These are phyloP conservation scores for Chalciporus pseudorubinellus DNA, from an alignment of 768 basidiomycete species.

Conservation along the genomic window DNA sequence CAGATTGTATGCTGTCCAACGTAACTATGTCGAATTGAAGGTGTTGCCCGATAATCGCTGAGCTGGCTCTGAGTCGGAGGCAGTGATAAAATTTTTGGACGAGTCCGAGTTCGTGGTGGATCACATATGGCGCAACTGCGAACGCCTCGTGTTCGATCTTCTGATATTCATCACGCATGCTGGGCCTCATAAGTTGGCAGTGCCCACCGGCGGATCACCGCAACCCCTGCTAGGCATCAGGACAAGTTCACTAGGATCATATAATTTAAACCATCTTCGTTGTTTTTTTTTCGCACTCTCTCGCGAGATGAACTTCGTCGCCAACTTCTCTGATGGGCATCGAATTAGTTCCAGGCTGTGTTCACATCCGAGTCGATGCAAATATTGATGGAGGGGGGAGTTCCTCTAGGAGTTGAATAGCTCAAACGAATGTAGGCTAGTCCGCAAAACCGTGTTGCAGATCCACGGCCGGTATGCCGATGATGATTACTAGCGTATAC, in stretches of 20 bases:
- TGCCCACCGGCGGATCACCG: not conserved
- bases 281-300: not conserved
- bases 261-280: not conserved
- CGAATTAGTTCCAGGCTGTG: not conserved
- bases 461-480: not conserved
- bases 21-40: not conserved
- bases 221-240: not conserved
- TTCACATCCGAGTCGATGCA: too few species aligned
- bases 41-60: constrained; percentile 6
- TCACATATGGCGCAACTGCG: too few species aligned
- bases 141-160: too few species aligned
- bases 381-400: too few species aligned
- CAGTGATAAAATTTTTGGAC: not conserved
- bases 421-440: not conserved
- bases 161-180: too few species aligned
- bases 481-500: too few species aligned
- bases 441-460: not conserved
- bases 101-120: too few species aligned
- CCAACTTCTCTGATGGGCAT: not conserved
- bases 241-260: not conserved
- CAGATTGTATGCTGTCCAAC: too few species aligned
- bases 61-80: not conserved
- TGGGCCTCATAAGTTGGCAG: too few species aligned
- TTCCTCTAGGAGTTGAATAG: not conserved
- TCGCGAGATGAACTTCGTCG: not conserved